Conservation (phyloP, 306 rosid genomes). For the Cucurbita argyrosperma region DNA sequence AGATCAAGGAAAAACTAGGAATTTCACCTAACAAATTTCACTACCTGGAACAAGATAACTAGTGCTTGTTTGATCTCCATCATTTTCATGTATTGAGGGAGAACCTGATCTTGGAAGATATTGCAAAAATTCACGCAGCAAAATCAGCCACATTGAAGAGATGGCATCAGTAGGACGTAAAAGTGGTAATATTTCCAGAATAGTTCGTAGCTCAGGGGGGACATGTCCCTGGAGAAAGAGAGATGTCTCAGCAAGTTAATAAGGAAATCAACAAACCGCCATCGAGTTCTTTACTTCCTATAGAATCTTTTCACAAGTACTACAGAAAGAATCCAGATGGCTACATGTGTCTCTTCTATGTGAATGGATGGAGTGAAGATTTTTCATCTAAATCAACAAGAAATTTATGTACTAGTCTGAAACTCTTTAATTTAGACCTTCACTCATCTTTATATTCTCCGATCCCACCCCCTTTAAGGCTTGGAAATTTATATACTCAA, state of each 20-base stretch:
- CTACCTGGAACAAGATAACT: slow-evolving; percentile 35
- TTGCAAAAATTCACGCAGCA: slow-evolving; percentile 56
- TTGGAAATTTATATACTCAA: background rate
- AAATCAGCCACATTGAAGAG: slow-evolving; percentile 83
- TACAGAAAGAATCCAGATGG: background rate
- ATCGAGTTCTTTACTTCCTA: background rate
- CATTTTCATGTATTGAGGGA: slow-evolving; percentile 38
- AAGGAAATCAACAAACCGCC: background rate
- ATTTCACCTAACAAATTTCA: slow-evolving; percentile 9
- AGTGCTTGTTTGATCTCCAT: slow-evolving; percentile 36
- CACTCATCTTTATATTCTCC: background rate
- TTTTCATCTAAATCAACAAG: background rate
- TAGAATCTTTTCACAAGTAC: background rate
- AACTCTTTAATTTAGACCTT: background rate
- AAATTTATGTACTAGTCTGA: background rate
- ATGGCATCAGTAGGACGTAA: slow-evolving; percentile 54
- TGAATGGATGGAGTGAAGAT: background rate
- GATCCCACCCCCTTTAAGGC: background rate
- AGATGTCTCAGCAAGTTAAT: slow-evolving; percentile 2
- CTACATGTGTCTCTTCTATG: background rate
- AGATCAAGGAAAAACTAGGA: slow-evolving; percentile 14
- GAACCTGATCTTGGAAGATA: slow-evolving; percentile 71
- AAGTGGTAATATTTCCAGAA: slow-evolving; percentile 71
- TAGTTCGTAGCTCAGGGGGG: slow-evolving; percentile 67
- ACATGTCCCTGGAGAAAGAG: slow-evolving; percentile 52